phyloP scores from a whole-genome alignment of 192 early-diverging fungal species.

The Spinellus fusiger region DNA sequence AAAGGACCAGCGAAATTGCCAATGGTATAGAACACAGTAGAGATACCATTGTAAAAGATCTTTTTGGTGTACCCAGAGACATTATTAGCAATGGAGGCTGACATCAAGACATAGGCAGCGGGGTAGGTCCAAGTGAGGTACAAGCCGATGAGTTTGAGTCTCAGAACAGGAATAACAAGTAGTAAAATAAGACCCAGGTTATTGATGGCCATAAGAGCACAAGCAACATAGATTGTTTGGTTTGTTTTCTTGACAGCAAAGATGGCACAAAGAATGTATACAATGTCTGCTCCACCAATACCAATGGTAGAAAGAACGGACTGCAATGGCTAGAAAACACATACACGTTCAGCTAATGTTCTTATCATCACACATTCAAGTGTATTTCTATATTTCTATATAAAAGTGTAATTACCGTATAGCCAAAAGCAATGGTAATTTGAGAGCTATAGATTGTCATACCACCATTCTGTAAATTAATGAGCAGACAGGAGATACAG shows the following conservation, averaged over 20 bases:
- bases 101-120: slow-evolving; percentile 3
- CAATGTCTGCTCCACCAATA: not conserved
- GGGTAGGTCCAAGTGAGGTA: not conserved
- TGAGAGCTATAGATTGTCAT: slow-evolving; percentile 25
- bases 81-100: not conserved
- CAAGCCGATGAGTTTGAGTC: not conserved
- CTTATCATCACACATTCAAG: too few relatives aligned
- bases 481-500: not conserved
- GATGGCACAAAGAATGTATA: not conserved
- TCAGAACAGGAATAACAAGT: not conserved
- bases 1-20: slow-evolving; percentile 5
- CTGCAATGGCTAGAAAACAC: not conserved
- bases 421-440: slow-evolving; percentile 14
- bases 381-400: not conserved
- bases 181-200: slow-evolving; percentile 2
- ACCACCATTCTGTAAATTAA: slow-evolving; percentile 27
- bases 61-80: slow-evolving; percentile 18
- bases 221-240: not conserved
- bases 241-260: not conserved
- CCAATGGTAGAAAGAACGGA: not conserved
- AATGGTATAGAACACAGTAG: not conserved
- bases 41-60: slow-evolving; percentile 3
- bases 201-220: not conserved
- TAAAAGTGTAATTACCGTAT: slow-evolving; percentile 13
- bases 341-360: not conserved